These are phyloP conservation scores for Gossypioides kirkii DNA, from an alignment of 345 rosid genomes.

Conservation along the genomic window DNA sequence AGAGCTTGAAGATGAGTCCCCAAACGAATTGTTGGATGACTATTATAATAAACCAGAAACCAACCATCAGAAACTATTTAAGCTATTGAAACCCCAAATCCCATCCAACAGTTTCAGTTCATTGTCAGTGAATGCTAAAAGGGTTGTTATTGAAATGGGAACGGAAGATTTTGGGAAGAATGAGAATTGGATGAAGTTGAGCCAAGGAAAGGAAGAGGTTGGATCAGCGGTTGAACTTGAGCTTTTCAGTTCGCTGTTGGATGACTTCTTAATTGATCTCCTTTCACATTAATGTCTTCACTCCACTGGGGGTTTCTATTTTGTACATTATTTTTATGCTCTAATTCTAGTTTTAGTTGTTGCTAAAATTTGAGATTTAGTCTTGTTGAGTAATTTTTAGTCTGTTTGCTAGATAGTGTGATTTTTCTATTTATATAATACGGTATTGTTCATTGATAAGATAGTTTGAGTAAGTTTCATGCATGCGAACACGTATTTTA, in stretches of 20 bases:
- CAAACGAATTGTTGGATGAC: too few species aligned
- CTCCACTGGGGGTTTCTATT: not conserved
- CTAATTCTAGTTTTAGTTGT: too few species aligned
- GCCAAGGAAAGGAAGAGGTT: slow-evolving; percentile 32
- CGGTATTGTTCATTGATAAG: too few species aligned
- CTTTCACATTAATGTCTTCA: not conserved
- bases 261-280: slow-evolving; percentile 46
- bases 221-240: slow-evolving; percentile 39
- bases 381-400: too few species aligned
- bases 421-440: too few species aligned
- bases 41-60: not conserved
- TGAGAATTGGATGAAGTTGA: slow-evolving; percentile 30
- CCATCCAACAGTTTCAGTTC: slow-evolving; percentile 14
- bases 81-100: slow-evolving; percentile 10
- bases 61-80: slow-evolving; percentile 15
- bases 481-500: too few species aligned
- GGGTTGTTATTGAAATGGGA: slow-evolving; percentile 17
- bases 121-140: slow-evolving; percentile 38
- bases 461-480: too few species aligned
- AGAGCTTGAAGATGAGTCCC: slow-evolving; percentile 25
- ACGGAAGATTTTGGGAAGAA: slow-evolving; percentile 10
- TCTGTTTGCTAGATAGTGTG: too few species aligned
- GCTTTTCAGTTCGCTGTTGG: slow-evolving; percentile 44
- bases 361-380: not conserved
- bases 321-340: not conserved